Conservation (phyloP, 2,329 filamentous ascomycete species). For the Colletotrichum sp. region DNA sequence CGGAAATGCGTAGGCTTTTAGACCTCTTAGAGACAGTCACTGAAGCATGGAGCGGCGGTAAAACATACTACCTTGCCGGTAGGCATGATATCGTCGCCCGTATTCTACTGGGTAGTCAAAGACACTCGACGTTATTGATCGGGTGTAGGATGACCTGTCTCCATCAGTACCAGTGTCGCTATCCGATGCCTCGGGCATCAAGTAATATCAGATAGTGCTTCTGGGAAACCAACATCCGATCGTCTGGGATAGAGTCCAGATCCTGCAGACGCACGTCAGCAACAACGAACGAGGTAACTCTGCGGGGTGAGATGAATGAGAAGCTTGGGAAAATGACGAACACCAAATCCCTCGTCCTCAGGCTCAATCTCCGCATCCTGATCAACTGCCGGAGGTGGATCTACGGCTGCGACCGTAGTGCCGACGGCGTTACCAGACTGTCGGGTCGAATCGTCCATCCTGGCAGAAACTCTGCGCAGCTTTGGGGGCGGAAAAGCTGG, state of each 20-base stretch:
- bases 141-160: neutral
- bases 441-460: neutral
- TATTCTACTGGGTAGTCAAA: neutral
- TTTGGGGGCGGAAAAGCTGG: neutral
- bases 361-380: neutral
- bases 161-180: neutral
- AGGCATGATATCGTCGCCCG: neutral
- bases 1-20: constrained; percentile 31
- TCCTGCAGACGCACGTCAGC: neutral
- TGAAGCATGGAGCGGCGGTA: no score
- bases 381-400: neutral
- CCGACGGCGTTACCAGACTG: neutral
- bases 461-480: neutral
- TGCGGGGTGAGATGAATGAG: neutral
- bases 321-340: neutral
- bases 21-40: neutral
- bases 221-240: neutral
- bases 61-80: neutral
- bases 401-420: neutral
- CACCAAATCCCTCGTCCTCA: neutral
- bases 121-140: neutral
- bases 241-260: neutral
- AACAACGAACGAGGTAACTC: accelerated
- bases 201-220: no score
- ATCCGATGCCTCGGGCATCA: no score